Evolutionary conservation across 75 land plant genomes (phyloP).

Genomic region (Ceratopteris richardii): DNA sequence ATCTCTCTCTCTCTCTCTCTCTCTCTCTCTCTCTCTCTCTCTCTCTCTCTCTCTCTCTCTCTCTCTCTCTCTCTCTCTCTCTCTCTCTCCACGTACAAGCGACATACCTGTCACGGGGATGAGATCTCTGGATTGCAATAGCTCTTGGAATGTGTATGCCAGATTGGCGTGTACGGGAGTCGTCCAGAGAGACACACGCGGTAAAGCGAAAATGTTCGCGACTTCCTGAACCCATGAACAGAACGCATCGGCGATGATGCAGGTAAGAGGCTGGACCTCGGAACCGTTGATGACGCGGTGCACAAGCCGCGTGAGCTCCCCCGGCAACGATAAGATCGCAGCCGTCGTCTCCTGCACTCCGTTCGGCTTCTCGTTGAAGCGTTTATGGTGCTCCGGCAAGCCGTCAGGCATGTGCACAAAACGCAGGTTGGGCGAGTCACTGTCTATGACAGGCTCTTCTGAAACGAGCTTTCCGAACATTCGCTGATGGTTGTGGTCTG

Average conservation of each 20-base stretch:
- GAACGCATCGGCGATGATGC: constrained; percentile 23
- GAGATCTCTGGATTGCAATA: too few relatives aligned
- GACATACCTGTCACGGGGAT: too few relatives aligned
- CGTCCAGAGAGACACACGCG: constrained; percentile 19
- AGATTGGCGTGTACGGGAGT: constrained; percentile 9
- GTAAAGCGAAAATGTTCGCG: constrained; percentile 20
- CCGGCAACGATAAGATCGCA: not conserved
- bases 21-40: too few relatives aligned
- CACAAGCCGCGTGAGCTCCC: not conserved
- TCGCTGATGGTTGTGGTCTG: constrained; percentile 13
- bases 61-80: too few relatives aligned
- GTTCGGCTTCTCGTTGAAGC: too few relatives aligned
- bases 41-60: too few relatives aligned
- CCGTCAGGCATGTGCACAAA: not conserved
- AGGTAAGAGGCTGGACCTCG: constrained; percentile 8
- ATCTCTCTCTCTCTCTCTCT: too few relatives aligned
- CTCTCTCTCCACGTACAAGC: too few relatives aligned
- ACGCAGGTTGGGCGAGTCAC: not conserved
- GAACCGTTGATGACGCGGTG: not conserved
- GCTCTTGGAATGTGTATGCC: too few relatives aligned
- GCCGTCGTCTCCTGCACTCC: not conserved
- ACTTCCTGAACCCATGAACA: constrained; percentile 9
- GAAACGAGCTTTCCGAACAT: too few relatives aligned
- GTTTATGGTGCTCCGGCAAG: not conserved
- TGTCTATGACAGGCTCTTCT: too few relatives aligned